These are phyloP conservation scores for Boletus vinaceobasis DNA, from an alignment of 768 basidiomycete genomes.

Conservation along the genomic window DNA sequence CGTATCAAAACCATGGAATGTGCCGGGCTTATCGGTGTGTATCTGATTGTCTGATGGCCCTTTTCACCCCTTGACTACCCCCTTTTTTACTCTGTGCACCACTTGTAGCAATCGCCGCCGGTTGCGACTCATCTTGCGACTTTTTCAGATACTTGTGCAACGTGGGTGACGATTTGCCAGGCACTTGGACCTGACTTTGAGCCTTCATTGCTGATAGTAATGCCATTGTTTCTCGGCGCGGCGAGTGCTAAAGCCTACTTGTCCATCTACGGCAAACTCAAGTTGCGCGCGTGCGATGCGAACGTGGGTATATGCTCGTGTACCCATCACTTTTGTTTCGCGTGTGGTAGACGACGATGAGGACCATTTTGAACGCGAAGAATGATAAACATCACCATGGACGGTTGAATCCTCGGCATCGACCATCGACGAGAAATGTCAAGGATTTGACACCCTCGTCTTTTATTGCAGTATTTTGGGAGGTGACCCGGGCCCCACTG, in stretches of 20 bases:
- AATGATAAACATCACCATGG: constrained; percentile 79
- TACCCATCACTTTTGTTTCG: too few relatives aligned
- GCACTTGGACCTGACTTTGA: constrained; percentile 83
- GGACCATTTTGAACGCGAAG: constrained; percentile 56
- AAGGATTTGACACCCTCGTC: constrained; percentile 83
- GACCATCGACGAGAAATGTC: constrained; percentile 81
- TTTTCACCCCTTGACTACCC: background rate
- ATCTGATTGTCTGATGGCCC: background rate
- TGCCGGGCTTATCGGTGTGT: constrained; percentile 77
- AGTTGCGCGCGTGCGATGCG: background rate
- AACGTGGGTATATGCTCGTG: background rate
- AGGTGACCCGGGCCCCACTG: constrained; percentile 71
- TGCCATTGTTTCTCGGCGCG: constrained; percentile 71
- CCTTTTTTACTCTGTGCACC: background rate
- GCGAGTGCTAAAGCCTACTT: constrained; percentile 82
- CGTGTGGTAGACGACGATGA: constrained; percentile 55
- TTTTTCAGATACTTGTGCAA: constrained; percentile 35
- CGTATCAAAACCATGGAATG: constrained; percentile 89
- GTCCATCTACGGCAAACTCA: constrained; percentile 55
- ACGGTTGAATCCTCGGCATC: constrained; percentile 77
- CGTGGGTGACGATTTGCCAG: constrained; percentile 88
- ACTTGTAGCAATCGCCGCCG: constrained; percentile 75
- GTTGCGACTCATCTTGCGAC: constrained; percentile 72
- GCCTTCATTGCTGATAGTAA: constrained; percentile 80
- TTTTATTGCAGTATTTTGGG: constrained; percentile 73